phyloP scores from a whole-genome alignment of 129 eudicot genomes.

The Tanacetum coccineum region DNA sequence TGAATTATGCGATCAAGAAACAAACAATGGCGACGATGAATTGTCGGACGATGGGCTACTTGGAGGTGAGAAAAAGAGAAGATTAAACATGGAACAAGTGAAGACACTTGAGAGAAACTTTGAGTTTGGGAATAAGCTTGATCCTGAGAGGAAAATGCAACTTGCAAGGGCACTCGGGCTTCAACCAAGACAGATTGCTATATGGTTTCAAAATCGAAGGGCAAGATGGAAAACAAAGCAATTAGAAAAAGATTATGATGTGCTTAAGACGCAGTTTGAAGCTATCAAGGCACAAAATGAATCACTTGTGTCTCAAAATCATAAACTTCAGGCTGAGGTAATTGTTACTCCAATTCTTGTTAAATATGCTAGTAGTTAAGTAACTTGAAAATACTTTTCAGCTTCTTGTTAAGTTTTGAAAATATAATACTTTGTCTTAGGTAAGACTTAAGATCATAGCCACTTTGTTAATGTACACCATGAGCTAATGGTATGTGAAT shows the following conservation, averaged over 20 bases:
- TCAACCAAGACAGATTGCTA: constrained; percentile 93
- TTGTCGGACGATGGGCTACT: constrained; percentile 70
- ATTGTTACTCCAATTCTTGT: background rate
- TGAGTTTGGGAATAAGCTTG: constrained; percentile 87
- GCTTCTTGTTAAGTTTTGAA: background rate
- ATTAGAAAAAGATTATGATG: constrained; percentile 82
- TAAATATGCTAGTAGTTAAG: background rate
- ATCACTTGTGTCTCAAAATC: constrained; percentile 67
- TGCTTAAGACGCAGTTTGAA: constrained; percentile 78
- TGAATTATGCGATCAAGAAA: constrained; percentile 43
- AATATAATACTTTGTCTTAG: too few relatives aligned
- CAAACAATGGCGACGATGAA: constrained; percentile 53
- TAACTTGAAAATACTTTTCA: background rate
- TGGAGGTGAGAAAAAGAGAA: constrained; percentile 74
- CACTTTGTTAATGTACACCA: too few relatives aligned
- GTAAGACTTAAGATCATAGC: too few relatives aligned
- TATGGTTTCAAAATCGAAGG: constrained; percentile 94
- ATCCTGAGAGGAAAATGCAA: constrained; percentile 94
- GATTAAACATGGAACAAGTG: constrained; percentile 89
- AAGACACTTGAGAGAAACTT: constrained; percentile 87
- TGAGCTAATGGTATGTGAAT: too few relatives aligned
- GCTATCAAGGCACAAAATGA: constrained; percentile 87
- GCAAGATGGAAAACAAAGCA: constrained; percentile 99
- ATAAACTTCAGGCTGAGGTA: constrained; percentile 80
- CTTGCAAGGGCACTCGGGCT: constrained; percentile 86